Base-by-base conservation (phyloP, 306 rosid species). In the Trifolium subterraneum region DNA sequence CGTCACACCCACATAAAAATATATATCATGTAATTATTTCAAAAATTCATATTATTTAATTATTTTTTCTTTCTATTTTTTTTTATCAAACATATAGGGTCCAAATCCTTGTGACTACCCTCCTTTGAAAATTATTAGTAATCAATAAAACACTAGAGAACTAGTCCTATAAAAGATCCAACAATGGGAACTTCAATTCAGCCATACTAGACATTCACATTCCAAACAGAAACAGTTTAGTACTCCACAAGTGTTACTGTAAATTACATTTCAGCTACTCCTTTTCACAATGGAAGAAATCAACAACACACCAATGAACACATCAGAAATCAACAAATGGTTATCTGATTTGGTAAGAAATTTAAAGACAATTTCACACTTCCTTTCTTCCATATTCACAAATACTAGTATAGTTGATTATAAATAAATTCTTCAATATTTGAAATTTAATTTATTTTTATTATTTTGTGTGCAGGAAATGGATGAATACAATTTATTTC, bases 401-500 rank as follows among this genome's bases (percentile, higher is more conserved):
- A 29, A 29, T 29, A 29, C 33, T 22, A 50, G 25, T 23, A 6
- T 29, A 35, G 3, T 23, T 52, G 20, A 25, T 70, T 13, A 45
- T 45, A 4, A 14, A 61, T 3, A 14, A 52, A 18, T 38, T 11
- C 41, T 67, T 16, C 23, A 65, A 52, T 55, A 68, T 11, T 51
- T 52, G 0, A 35, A 61, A 8, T 35, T 8, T 18, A 0, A 0
- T 0, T 5, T 64, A 25, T 64, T 10, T 7, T 0, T 16, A n/a
- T 50, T n/a, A n/a, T 44, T 15, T 45, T 25, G n/a, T n/a, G n/a
- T 44, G 29, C 27, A 89, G 95, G 87, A 68, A 42, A 72, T 85
- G 81, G 85, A 84, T 16, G 89, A 83, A 5, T 83, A 74, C 84
- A 61, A 64, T 38, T 62, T 84, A 36, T 81, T 72, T 72, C 50